These are phyloP conservation scores for Cercospora nicotianae DNA, from an alignment of 2,329 filamentous ascomycete species.

Conservation along the genomic window DNA sequence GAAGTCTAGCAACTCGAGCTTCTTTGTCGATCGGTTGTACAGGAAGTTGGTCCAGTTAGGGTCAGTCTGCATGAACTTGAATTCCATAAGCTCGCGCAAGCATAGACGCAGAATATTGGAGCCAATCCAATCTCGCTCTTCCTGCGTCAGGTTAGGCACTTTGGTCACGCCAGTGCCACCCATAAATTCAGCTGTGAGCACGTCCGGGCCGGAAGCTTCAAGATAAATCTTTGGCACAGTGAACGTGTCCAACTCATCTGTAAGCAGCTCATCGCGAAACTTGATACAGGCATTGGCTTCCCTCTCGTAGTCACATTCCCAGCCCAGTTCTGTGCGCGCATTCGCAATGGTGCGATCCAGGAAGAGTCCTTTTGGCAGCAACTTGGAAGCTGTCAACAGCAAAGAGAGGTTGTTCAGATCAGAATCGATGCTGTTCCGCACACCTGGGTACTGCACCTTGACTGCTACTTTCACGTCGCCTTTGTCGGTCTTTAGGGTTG, in stretches of 20 bases:
- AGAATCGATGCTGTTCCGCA: slow-evolving; percentile 92
- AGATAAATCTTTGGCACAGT: slow-evolving; percentile 73
- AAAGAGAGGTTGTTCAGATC: slow-evolving; percentile 92
- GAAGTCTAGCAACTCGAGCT: slow-evolving; percentile 91
- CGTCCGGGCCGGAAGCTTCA: slow-evolving; percentile 79
- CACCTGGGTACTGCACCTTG: slow-evolving; percentile 96
- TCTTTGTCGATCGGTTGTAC: slow-evolving; percentile 68
- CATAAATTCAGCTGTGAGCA: slow-evolving; percentile 92
- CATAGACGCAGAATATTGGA: slow-evolving; percentile 90
- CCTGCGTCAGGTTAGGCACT: slow-evolving; percentile 68
- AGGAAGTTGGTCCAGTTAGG: slow-evolving; percentile 99
- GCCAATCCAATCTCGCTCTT: slow-evolving; percentile 92
- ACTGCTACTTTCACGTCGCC: slow-evolving; percentile 81
- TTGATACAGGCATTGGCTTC: slow-evolving; percentile 78
- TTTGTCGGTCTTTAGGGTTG: slow-evolving; percentile 72
- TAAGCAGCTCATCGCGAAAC: slow-evolving; percentile 70
- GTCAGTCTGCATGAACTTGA: slow-evolving; percentile 98
- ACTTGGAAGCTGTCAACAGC: slow-evolving; percentile 82
- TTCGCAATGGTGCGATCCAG: slow-evolving; percentile 98
- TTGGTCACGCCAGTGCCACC: slow-evolving; percentile 83
- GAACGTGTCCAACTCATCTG: slow-evolving; percentile 72
- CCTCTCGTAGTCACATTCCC: slow-evolving; percentile 94
- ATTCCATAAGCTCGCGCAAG: slow-evolving; percentile 88
- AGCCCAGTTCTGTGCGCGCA: slow-evolving; percentile 83
- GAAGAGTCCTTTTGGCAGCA: slow-evolving; percentile 88